Evolutionary conservation across 371 early-diverging fungal genomes (phyloP).

Genomic region (Thermomucor indicae-seudaticae): DNA sequence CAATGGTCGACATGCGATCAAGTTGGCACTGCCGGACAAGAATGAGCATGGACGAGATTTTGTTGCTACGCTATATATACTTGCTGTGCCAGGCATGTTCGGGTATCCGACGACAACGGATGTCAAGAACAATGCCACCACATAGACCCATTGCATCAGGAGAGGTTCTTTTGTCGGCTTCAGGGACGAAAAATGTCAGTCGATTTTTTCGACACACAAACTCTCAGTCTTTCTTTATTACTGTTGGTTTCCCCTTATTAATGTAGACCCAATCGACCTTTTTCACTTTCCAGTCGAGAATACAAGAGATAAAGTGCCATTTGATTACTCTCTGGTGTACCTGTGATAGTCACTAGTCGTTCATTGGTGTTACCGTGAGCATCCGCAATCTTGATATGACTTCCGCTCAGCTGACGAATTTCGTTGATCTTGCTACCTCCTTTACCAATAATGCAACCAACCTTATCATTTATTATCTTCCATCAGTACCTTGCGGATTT

Average conservation of each 20-base stretch:
- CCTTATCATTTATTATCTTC: conserved; percentile 19
- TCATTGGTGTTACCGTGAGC: conserved; percentile 58
- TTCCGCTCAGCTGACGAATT: conserved; percentile 72
- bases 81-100: conserved; percentile 44
- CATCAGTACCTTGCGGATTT: no score
- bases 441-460: conserved; percentile 86
- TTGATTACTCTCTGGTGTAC: conserved; percentile 74
- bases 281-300: conserved; percentile 74
- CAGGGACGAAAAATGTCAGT: no score
- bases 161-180: no score
- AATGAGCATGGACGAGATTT: not conserved
- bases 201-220: no score
- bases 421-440: conserved; percentile 85
- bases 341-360: conserved; percentile 78
- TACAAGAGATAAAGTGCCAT: conserved; percentile 81
- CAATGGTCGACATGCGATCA: conserved; percentile 34
- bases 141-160: no score
- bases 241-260: conserved; percentile 11
- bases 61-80: conserved; percentile 1
- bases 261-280: conserved; percentile 41
- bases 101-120: conserved; percentile 17
- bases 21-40: conserved; percentile 28
- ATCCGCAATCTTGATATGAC: conserved; percentile 76
- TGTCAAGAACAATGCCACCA: not conserved
- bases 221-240: no score